Conservation (phyloP, 2,329 filamentous ascomycete species). For the Beauveria sp. region DNA sequence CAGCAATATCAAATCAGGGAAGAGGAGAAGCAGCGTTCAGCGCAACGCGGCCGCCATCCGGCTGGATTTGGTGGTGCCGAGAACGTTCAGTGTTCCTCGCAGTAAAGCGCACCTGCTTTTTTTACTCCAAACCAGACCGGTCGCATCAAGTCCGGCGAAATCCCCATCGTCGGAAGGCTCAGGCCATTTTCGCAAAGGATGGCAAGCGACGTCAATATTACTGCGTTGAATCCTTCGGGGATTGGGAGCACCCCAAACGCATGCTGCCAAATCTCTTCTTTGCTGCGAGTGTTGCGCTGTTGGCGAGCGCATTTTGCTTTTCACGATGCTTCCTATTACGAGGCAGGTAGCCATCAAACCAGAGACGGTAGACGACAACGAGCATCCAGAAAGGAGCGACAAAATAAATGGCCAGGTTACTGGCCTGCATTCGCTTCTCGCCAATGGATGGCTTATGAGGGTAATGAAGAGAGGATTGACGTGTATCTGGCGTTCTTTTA, state of each 20-base stretch:
- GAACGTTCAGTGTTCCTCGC: slow-evolving; percentile 78
- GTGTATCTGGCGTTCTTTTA: slow-evolving; percentile 10
- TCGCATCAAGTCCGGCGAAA: neutral
- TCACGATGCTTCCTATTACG: neutral
- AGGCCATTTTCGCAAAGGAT: neutral
- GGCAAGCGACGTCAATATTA: no score
- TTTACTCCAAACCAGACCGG: neutral
- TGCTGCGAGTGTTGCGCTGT: neutral
- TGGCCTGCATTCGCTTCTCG: neutral
- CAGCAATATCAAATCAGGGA: slow-evolving; percentile 63
- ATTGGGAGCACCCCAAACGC: neutral
- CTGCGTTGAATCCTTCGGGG: no score
- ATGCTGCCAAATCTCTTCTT: neutral
- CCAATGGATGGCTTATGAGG: neutral
- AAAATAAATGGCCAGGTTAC: neutral
- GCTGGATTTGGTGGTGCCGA: slow-evolving; percentile 53
- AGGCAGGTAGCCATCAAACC: neutral
- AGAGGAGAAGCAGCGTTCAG: slow-evolving; percentile 19
- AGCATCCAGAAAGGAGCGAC: neutral
- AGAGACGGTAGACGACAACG: neutral
- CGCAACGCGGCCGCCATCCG: no score
- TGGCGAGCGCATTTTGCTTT: neutral
- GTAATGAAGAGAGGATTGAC: neutral
- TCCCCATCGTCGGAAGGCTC: neutral
- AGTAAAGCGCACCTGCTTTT: slow-evolving; percentile 46